Conservation (phyloP, 1,284 basidiomycete genomes). For the Takashimella koratensis region DNA sequence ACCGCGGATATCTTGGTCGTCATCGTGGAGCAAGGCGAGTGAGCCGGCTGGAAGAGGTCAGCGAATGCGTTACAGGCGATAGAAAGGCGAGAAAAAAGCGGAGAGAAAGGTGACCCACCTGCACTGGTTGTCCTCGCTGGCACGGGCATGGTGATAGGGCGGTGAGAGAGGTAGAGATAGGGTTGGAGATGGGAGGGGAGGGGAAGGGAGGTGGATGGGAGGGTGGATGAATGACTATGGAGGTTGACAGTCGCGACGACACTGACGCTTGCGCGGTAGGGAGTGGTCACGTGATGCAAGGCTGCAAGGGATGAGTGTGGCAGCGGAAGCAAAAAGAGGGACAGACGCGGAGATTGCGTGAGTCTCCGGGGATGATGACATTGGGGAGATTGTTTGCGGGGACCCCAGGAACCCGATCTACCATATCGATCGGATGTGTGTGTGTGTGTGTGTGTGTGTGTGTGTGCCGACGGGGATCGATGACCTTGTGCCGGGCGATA, state of each 20-base stretch:
- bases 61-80: constrained; percentile 3
- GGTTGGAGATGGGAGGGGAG: not conserved
- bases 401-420: too few relatives aligned
- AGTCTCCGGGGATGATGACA: too few relatives aligned
- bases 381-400: not conserved
- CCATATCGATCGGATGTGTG: too few relatives aligned
- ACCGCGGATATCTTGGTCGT: constrained; percentile 72
- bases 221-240: not conserved
- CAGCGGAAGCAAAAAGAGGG: not conserved
- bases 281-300: not conserved
- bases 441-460: too few relatives aligned
- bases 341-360: not conserved
- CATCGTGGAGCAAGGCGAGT: constrained; percentile 82
- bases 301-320: not conserved
- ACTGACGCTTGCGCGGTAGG: not conserved
- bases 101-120: constrained; percentile 16
- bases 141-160: constrained; percentile 34
- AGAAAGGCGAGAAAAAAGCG: too few relatives aligned
- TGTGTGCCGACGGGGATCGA: not conserved
- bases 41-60: constrained; percentile 63
- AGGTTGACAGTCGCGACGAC: not conserved
- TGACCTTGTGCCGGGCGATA: too few relatives aligned
- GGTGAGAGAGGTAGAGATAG: not conserved
- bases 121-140: constrained; percentile 41
- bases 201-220: too few relatives aligned